A percentile compares a stretch with the other conserved stretches of the same genome.
Evolutionary conservation across 176 grass and related monocot genomes (phyloP).

Genomic region (Bolboschoenus planiculmis): DNA sequence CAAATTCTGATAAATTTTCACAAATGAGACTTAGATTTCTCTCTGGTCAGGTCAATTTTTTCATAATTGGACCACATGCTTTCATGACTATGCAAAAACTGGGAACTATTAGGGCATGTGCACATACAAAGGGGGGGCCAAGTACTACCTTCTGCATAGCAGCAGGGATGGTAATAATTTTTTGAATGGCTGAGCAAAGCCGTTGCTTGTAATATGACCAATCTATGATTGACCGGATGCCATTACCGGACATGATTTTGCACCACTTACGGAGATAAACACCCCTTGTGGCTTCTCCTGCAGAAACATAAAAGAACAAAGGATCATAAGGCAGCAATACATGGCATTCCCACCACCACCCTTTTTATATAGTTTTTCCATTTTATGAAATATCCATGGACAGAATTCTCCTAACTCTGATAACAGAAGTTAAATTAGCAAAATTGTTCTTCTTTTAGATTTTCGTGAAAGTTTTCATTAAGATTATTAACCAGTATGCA

Average conservation of each 20-base stretch:
- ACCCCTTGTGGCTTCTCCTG: slow-evolving; percentile 13
- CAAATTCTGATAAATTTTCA: neutral
- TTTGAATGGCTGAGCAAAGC: slow-evolving; percentile 84
- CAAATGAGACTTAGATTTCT: neutral
- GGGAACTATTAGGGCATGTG: neutral
- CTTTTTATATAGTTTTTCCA: neutral
- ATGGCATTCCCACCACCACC: neutral
- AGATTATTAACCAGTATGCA: neutral
- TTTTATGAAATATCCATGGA: neutral
- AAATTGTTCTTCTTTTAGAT: neutral
- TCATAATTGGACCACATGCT: neutral
- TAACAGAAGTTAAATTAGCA: neutral
- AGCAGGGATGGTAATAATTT: slow-evolving; percentile 97
- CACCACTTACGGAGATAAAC: slow-evolving; percentile 91
- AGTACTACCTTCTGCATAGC: slow-evolving; percentile 89
- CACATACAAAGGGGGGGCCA: slow-evolving; percentile 14
- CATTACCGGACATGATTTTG: slow-evolving; percentile 71
- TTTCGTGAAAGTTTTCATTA: neutral
- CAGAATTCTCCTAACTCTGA: neutral
- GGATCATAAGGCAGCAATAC: neutral
- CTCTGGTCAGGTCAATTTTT: neutral
- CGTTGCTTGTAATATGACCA: slow-evolving; percentile 97
- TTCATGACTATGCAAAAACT: neutral
- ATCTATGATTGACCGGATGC: slow-evolving; percentile 79
- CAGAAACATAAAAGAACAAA: neutral